Conservation (phyloP, 441 rosid genomes). For the Theobroma grandiflorum region DNA sequence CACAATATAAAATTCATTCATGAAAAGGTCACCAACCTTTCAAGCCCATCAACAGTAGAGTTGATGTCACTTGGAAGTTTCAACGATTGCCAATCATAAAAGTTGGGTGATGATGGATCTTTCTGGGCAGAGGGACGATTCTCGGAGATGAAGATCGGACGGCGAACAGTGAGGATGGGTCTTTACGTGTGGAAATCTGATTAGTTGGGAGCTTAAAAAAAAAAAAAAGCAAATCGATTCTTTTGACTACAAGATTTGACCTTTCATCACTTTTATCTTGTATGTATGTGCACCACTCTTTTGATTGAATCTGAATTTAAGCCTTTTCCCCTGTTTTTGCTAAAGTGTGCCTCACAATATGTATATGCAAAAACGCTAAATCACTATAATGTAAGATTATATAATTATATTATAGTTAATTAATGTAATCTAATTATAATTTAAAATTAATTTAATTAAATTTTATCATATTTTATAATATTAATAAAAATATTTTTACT, state of each 20-base stretch:
- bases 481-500: too few species aligned
- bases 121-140: background rate
- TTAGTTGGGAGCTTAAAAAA: constrained; percentile 27
- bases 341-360: background rate
- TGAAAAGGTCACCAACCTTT: too few species aligned
- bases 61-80: too few species aligned
- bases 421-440: too few species aligned
- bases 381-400: too few species aligned
- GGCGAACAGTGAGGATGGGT: background rate
- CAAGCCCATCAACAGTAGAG: too few species aligned
- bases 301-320: background rate
- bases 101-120: background rate
- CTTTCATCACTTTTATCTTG: background rate
- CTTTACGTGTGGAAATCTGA: constrained; percentile 24
- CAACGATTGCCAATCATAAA: too few species aligned
- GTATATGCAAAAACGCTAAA: too few species aligned
- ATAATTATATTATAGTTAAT: too few species aligned
- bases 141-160: background rate
- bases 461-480: too few species aligned
- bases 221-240: constrained; percentile 40
- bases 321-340: background rate
- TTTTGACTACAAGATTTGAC: constrained; percentile 29
- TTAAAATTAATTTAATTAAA: too few species aligned
- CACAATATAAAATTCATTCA: too few species aligned
- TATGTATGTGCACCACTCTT: constrained; percentile 27